These are phyloP conservation scores for Fusarium miscanthi DNA, from an alignment of 2,329 filamentous ascomycete species.

Conservation along the genomic window DNA sequence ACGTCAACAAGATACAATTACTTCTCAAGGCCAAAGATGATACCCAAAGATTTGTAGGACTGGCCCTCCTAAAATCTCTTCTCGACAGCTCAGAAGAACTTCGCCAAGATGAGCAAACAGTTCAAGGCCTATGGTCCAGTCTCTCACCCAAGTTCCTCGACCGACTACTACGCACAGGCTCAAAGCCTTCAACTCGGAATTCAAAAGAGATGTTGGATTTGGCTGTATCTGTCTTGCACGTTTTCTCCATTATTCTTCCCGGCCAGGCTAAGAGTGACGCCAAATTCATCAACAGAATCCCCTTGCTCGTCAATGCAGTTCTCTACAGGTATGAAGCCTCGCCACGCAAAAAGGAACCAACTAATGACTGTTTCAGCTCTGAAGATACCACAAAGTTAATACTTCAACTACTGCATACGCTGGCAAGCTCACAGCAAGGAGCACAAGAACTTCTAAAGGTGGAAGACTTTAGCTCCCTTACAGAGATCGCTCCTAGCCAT, in stretches of 20 bases:
- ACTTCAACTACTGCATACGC: constrained; percentile 66
- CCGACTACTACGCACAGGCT: constrained; percentile 68
- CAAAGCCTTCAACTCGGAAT: constrained; percentile 55
- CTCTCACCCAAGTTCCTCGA: constrained; percentile 73
- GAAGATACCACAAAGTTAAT: constrained; percentile 63
- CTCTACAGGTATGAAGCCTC: constrained; percentile 60
- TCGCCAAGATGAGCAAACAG: constrained; percentile 57
- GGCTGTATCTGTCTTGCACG: constrained; percentile 71
- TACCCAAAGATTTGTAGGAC: constrained; percentile 74
- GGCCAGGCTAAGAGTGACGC: constrained; percentile 56
- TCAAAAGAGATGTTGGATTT: constrained; percentile 71
- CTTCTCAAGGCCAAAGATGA: constrained; percentile 71
- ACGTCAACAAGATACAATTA: constrained; percentile 61
- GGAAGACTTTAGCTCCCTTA: constrained; percentile 65
- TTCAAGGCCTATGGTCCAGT: constrained; percentile 67
- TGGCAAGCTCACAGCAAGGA: constrained; percentile 64
- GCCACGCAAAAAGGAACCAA: background rate
- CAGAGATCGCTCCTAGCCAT: constrained; percentile 66
- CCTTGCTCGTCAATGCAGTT: constrained; percentile 63
- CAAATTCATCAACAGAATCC: constrained; percentile 65
- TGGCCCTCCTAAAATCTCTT: constrained; percentile 73
- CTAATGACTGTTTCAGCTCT: constrained; percentile 53
- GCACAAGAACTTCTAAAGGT: constrained; percentile 60
- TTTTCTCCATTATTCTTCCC: constrained; percentile 69
- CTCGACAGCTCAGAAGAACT: constrained; percentile 69